Base-by-base conservation (phyloP, 306 rosid species). In the Glycyrrhiza uralensis region DNA sequence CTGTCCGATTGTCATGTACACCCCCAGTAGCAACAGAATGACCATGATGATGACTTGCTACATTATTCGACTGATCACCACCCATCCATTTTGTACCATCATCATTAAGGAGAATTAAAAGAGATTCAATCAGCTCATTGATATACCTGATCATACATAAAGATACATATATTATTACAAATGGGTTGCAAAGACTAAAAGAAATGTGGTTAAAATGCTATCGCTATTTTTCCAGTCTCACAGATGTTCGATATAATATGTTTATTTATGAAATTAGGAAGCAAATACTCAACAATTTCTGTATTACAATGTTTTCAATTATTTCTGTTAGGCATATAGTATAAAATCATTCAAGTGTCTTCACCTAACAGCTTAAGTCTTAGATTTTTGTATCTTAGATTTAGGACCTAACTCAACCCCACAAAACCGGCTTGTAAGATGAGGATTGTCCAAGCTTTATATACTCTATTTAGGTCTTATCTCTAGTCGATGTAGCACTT, bases 81-180 rank as follows among this genome's bases (percentile, higher is more conserved):
- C 58, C 88, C 50, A 36, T 63, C 62, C 66, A 80, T 50, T 70
- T 74, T 17, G 52, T 17, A 58, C 68, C 80, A 18, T 81, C 85
- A 58, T 86, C 88, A 57, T 89, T 84, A 74, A 81, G 69, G 64
- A 86, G 79, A 74, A 87, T 82, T 63, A 89, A 72, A 84, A 91
- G 79, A 59, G 81, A 58, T 83, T 91, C 97, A 38, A 95, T 85
- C 81, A 91, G 83, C 83, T 95, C 96, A 32, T 95, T 95, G 71
- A 95, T 81, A 57, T 74, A 88, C 93, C 99, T 95, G 92, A 82
- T 50, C 47, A 73, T 52, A 82, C 47, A 73, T 52, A 82, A 81
- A 82, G 39, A 75, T 38, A 46, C 22, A 49, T 26, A 64, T 66
- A 65, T 14, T 47, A 70, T 57, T 36, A 60, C 69, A 23, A 66